phyloP scores from a whole-genome alignment of 2,329 filamentous ascomycete genomes.

The Metarhizium sp. region DNA sequence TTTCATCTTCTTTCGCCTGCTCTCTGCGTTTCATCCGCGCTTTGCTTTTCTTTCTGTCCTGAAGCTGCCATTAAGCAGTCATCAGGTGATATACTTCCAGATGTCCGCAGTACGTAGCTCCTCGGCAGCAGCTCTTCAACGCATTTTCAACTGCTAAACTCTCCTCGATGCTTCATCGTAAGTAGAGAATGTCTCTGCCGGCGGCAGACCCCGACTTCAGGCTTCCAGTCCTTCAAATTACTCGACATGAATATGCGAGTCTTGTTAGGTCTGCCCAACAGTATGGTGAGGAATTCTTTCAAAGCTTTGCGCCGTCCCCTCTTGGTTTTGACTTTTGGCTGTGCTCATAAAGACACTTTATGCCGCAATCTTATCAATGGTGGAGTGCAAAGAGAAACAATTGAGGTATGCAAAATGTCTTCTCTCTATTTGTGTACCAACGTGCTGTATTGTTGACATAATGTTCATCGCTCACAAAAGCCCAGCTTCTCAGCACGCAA shows the following conservation, averaged over 20 bases:
- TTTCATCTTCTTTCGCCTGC: neutral
- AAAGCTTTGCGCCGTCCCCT: neutral
- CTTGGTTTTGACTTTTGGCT: neutral
- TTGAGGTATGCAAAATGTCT: neutral
- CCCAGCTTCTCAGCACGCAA: constrained; percentile 3
- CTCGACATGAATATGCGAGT: neutral
- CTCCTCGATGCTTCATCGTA: neutral
- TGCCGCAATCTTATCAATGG: constrained; percentile 3
- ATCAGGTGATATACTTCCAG: neutral
- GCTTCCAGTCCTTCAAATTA: neutral
- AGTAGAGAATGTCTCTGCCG: neutral
- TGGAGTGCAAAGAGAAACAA: neutral
- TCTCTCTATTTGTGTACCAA: neutral
- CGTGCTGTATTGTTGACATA: neutral
- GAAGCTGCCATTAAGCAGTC: neutral
- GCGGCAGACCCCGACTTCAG: neutral
- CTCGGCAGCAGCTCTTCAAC: neutral
- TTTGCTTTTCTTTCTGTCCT: neutral
- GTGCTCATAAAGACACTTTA: neutral
- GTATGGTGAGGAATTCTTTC: constrained; percentile 1
- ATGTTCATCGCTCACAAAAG: neutral
- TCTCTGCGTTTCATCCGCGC: neutral
- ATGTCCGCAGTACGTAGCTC: neutral
- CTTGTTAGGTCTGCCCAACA: neutral
- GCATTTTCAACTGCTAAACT: neutral